Percentiles rank a stretch among this genome's conserved stretches.
phyloP scores from a whole-genome alignment of 495 filamentous ascomycete species.

The Achaetomiella virescens region DNA sequence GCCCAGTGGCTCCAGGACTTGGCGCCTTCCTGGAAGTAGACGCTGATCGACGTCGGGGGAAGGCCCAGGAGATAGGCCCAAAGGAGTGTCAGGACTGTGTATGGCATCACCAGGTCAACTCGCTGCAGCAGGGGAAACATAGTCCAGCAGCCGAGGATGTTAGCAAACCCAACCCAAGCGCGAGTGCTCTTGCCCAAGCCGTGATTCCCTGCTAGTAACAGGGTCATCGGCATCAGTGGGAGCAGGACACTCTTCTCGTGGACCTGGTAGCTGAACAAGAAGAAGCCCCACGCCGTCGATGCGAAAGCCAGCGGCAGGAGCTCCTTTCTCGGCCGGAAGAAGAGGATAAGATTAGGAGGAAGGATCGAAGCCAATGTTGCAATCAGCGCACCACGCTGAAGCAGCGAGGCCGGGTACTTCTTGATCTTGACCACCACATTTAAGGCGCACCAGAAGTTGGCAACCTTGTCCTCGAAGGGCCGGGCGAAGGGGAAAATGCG shows the following conservation, averaged over 20 bases:
- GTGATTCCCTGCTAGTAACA: conserved; percentile 69
- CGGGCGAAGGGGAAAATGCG: conserved; percentile 93
- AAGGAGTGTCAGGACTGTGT: conserved; percentile 71
- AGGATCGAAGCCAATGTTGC: conserved; percentile 70
- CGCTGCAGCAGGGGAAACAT: conserved; percentile 85
- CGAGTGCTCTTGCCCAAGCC: conserved; percentile 69
- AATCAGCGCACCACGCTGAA: conserved; percentile 71
- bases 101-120: conserved; percentile 78
- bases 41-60: conserved; percentile 65
- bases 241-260: conserved; percentile 95
- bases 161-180: conserved; percentile 89
- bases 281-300: conserved; percentile 89
- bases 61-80: conserved; percentile 89
- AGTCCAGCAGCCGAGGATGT: conserved; percentile 86
- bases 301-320: conserved; percentile 74
- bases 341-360: conserved; percentile 70
- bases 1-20: conserved; percentile 42
- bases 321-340: conserved; percentile 68
- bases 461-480: conserved; percentile 96
- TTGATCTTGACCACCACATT: conserved; percentile 84
- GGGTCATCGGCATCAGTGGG: conserved; percentile 84
- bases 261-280: conserved; percentile 93
- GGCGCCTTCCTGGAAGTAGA: conserved; percentile 50
- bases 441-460: conserved; percentile 92
- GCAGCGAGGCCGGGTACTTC: conserved; percentile 54